Base-by-base conservation (phyloP, 306 rosid species). In the Rosa rugosa region DNA sequence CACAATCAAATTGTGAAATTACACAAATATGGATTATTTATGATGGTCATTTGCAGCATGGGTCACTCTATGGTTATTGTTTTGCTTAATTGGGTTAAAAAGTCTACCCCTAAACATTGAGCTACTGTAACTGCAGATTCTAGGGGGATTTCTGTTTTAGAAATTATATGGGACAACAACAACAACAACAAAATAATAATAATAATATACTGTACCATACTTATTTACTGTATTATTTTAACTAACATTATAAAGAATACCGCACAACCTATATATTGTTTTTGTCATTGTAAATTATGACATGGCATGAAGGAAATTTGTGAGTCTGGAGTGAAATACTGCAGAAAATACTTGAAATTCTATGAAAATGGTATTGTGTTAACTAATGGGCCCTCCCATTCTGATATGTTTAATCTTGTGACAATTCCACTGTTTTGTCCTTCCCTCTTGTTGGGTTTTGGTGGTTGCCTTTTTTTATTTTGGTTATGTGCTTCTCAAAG, bases 381-480 rank as follows among this genome's bases (percentile, higher is more conserved):
- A 45, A 31, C 18, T 25, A 25, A 69, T 75, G 45, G 51, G 50
- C 57, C 12, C 72, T 74, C 18, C 27, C 23, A 57, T 75, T 68
- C 12, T 47, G 57, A 57, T 69, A 63, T 9, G 60, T 67, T 67
- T 66, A 25, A 44, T 44, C 56, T 81, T 79, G 11, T 71, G 72
- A 50, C 7, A 27, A 44, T 27, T 34, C 27, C 59, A 34, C 49
- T 44, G 45, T 11, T 60, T 36, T 57, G 0, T 31, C 25, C 5
- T 31, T 20, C n/a, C 68, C n/a, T 3, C 7, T 31, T 54, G 36
- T 45, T 0, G 23, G n/a, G 27, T 68, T 68, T 44, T 16, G 3
- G 20, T 40, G 17, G 45, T 36, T 59, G 7, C 0, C 13, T 12
- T 25, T 9, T 81, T 70, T 53, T 5, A 67, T 66, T 59, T 34